Evolutionary conservation across 345 rosid genomes (phyloP), one percentile per base, ranked within the genome.

Genomic region (Aegle marmelos): DNA sequence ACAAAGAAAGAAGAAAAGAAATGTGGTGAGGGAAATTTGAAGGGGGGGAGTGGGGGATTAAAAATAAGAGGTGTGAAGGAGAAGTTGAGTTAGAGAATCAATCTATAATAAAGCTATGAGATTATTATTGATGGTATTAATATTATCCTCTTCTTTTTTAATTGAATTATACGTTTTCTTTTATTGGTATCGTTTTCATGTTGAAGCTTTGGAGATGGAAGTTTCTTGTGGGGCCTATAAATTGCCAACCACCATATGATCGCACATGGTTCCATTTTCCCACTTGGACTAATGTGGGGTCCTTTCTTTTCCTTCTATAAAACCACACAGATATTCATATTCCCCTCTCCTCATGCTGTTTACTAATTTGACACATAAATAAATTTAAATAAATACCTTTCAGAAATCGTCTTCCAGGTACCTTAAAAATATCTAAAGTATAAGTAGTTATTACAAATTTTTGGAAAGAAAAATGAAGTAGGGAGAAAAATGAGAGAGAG

Each of bases 211-310:
- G 53, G 81, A 39, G 80, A 78, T 70, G 68, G 64, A 76, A 57
- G 71, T 19, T 58, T 36, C 39, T 24, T 60, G 87, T 85, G 87
- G 87, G 90, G 89, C 76, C 85, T 67, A 1, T 16, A 37, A 78
- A 74, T 64, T 73, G 79, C 91, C 92, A 87, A 87, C 91, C 78
- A 87, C 90, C 91, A 89, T 89, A 90, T 90, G 92, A 82, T 79
- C 72, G 92, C 92, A 89, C 92, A 89, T 89, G 92, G 82, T 82
- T 80, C 87, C 89, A 68, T 76, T 79, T 79, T 65, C 83, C 90
- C 85, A 80, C 86, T 84, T 83, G 85, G 78, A 79, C 31, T 67
- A 21, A 7, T 3, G 78, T 61, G 85, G 85, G 81, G 9, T 75
- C 79, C 33, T 17, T 25, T 28, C 17, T 16, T 66, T 6, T 45